Evolutionary conservation across 208 protist genomes (phyloP), one percentile per base, ranked within the genome.

Genomic region (Herpetomonas tarakana): DNA sequence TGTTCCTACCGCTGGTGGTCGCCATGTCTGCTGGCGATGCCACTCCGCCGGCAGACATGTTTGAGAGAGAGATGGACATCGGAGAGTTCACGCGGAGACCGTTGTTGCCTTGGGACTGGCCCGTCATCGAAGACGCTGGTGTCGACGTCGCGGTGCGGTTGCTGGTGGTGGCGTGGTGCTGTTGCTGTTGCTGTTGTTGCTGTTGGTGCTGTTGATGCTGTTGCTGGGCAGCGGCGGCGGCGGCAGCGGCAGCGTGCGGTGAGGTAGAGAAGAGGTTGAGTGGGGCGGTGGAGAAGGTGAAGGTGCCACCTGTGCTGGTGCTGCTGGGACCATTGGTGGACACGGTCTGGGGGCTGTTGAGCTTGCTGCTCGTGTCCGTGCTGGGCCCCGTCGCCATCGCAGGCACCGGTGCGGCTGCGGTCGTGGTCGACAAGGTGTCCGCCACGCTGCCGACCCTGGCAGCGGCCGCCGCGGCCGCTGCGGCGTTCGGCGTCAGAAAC

Each of bases 401-500:
- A 19, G 46, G 46, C 7, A 18, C n/a, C 46, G 18, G 46, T 18
- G 19, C 21, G n/a, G n/a, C n/a, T n/a, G n/a, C n/a, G n/a, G n/a
- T n/a, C n/a, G n/a, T n/a, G 9, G 46, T 52, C 12, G 46, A 52
- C 4, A 52, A 19, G 9, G 22, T 12, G 12, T 7, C 7, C n/a
- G 46, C 11, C 46, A 12, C n/a, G n/a, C 11, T 7, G 46, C 12
- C 46, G n/a, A 19, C 7, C 11, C 11, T 18, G 12, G 19, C 46
- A 7, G 12, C 46, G 4, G 11, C 12, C 25, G 52, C 26, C 28
- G 52, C 28, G 26, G 52, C n/a, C 21, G 28, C 24, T 7, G 52
- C 52, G 22, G 26, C 14, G 12, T 27, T 57, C 11, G 52, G 28
- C 26, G 24, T 53, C 47, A 78, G 61, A 49, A 91, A 91, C n/a